Evolutionary conservation across 1,139 yeast genomes (phyloP).

Genomic region (Saccharomyces uvarum): DNA sequence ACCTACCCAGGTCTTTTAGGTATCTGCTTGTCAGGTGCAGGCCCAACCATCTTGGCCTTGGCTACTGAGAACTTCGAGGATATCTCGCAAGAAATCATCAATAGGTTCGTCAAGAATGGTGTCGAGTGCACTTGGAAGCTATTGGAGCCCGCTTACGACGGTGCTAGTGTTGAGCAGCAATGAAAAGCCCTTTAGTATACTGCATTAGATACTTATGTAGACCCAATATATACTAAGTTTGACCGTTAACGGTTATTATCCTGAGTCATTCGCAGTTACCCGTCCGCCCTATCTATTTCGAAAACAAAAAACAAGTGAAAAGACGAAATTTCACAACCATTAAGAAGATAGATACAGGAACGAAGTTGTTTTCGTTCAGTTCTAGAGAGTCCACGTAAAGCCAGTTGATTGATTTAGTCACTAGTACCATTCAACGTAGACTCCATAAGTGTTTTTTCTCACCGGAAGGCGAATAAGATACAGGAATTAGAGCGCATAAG

Average conservation of each 20-base stretch:
- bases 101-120: slow-evolving; percentile 56
- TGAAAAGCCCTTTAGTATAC: slow-evolving; percentile 1
- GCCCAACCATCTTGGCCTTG: slow-evolving; percentile 89
- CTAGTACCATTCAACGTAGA: neutral
- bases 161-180: slow-evolving; percentile 46
- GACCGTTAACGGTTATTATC: slow-evolving; percentile 1
- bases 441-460: neutral
- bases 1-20: slow-evolving; percentile 83
- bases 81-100: slow-evolving; percentile 72
- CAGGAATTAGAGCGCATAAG: neutral
- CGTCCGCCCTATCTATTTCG: neutral
- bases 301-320: neutral
- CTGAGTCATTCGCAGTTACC: neutral
- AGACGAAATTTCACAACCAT: neutral
- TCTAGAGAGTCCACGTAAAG: neutral
- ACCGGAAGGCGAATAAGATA: neutral
- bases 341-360: neutral
- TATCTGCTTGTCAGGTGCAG: slow-evolving; percentile 94
- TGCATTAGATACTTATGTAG: neutral
- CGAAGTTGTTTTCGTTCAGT: neutral
- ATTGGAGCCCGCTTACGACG: slow-evolving; percentile 79
- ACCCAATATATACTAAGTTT: neutral
- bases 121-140: slow-evolving; percentile 77
- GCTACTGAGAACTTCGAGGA: slow-evolving; percentile 82
- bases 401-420: neutral